These are phyloP conservation scores for Yarrowia osloensis DNA, from an alignment of 805 yeast genomes.

Conservation along the genomic window DNA sequence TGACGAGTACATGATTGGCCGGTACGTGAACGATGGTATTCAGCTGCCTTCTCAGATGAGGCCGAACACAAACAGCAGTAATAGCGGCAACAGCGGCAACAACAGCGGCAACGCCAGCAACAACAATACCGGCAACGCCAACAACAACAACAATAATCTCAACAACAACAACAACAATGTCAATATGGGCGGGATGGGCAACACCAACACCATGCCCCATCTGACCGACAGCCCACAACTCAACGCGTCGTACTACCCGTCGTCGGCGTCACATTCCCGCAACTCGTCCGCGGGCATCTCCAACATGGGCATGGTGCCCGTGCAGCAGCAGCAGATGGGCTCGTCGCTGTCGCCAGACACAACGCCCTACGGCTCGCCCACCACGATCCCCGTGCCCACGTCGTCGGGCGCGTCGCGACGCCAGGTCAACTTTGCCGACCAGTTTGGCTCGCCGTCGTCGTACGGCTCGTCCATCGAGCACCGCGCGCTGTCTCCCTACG, in stretches of 20 bases:
- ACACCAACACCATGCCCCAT: constrained; percentile 29
- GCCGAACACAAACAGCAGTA: neutral
- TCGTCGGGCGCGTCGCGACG: constrained; percentile 2
- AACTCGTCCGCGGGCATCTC: constrained; percentile 26
- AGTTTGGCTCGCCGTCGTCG: constrained; percentile 30
- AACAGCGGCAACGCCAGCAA: constrained; percentile 8
- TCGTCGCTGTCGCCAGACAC: constrained; percentile 22
- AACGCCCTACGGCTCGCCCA: constrained; percentile 24
- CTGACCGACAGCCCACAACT: constrained; percentile 21
- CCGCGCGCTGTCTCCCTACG: constrained; percentile 25
- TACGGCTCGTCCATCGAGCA: constrained; percentile 29
- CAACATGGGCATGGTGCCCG: constrained; percentile 29
- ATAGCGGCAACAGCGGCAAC: neutral
- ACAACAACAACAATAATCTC: constrained; percentile 13
- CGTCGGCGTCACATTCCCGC: constrained; percentile 18
- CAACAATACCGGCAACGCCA: neutral
- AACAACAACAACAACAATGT: neutral
- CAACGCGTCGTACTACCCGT: neutral
- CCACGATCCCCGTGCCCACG: constrained; percentile 19
- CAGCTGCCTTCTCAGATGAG: constrained; percentile 14
- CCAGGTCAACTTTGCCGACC: constrained; percentile 28
- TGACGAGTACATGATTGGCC: constrained; percentile 37
- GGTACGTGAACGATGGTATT: constrained; percentile 4
- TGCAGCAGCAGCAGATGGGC: constrained; percentile 22
- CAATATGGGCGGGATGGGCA: constrained; percentile 12